Conservation (phyloP, 1,284 basidiomycete genomes). For the Trametes pubescens region DNA sequence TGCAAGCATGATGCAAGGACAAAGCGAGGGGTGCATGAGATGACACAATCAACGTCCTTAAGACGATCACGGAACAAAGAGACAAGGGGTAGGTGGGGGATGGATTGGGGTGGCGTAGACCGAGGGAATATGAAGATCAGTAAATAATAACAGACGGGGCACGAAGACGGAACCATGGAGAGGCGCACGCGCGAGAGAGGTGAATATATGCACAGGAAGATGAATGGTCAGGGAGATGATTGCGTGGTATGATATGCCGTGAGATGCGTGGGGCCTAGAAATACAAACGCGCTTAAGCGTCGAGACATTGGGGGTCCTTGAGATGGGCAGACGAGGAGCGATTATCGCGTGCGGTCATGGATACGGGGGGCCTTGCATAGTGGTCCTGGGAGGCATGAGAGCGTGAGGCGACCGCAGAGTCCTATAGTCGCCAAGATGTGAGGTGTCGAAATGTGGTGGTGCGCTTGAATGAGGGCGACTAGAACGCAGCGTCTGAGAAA, state of each 20-base stretch:
- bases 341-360: conserved; percentile 2
- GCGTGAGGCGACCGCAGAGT: not conserved
- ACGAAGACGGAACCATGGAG: not conserved
- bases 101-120: not conserved
- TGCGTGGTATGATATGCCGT: conserved; percentile 28
- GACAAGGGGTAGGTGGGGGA: conserved; percentile 1
- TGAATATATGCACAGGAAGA: conserved; percentile 22
- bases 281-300: conserved; percentile 30
- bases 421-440: not conserved
- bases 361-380: not conserved
- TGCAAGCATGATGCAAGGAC: conserved; percentile 24
- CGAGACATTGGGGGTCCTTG: conserved; percentile 20
- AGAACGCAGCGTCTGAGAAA: conserved; percentile 37
- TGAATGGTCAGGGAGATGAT: conserved; percentile 15
- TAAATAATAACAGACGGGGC: not conserved
- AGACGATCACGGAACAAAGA: not conserved
- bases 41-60: conserved; percentile 21
- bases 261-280: conserved; percentile 15
- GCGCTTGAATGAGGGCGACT: not conserved
- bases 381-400: not conserved
- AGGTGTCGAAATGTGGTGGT: not conserved
- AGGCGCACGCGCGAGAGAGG: conserved; percentile 8
- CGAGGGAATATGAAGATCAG: not conserved
- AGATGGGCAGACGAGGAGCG: conserved; percentile 17
- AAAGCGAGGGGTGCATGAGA: conserved; percentile 24